Conservation (phyloP, 2,329 filamentous ascomycete genomes). For the Colletotrichum sp. region DNA sequence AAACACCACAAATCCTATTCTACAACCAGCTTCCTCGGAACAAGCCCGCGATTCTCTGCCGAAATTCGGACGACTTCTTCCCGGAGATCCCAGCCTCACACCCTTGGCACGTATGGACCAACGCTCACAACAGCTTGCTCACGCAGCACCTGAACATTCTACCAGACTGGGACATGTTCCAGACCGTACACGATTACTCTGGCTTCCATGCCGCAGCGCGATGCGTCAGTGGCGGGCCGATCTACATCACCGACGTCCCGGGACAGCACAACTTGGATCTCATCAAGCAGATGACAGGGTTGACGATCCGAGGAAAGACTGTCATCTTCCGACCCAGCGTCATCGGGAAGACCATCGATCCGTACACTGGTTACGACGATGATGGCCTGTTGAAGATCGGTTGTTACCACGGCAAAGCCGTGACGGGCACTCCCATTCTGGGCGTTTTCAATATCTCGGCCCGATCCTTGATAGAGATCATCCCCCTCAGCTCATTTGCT, state of each 20-base stretch:
- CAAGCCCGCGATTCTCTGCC: constrained; percentile 74
- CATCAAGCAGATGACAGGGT: constrained; percentile 81
- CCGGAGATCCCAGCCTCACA: constrained; percentile 82
- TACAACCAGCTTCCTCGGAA: constrained; percentile 81
- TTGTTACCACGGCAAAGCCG: constrained; percentile 72
- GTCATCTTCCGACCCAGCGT: constrained; percentile 82
- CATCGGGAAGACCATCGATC: constrained; percentile 73
- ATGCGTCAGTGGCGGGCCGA: constrained; percentile 87
- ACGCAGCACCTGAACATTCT: constrained; percentile 85
- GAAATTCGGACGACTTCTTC: constrained; percentile 94
- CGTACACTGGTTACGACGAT: constrained; percentile 80
- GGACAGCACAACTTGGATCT: constrained; percentile 79
- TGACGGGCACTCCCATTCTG: constrained; percentile 76
- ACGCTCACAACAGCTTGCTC: constrained; percentile 86
- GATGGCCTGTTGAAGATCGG: constrained; percentile 76
- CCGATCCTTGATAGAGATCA: constrained; percentile 67
- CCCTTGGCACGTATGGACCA: constrained; percentile 94
- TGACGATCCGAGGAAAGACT: constrained; percentile 73
- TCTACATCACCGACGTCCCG: constrained; percentile 92
- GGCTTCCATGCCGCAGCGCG: constrained; percentile 89
- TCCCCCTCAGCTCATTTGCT: constrained; percentile 75
- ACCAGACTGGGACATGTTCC: constrained; percentile 82
- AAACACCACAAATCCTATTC: constrained; percentile 85
- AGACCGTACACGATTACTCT: constrained; percentile 70
- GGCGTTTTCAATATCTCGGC: constrained; percentile 84